Percentiles rank a stretch among this genome's conserved stretches.
These are phyloP conservation scores for Pulveroboletus sp. DNA, from an alignment of 768 basidiomycete genomes.

Conservation along the genomic window DNA sequence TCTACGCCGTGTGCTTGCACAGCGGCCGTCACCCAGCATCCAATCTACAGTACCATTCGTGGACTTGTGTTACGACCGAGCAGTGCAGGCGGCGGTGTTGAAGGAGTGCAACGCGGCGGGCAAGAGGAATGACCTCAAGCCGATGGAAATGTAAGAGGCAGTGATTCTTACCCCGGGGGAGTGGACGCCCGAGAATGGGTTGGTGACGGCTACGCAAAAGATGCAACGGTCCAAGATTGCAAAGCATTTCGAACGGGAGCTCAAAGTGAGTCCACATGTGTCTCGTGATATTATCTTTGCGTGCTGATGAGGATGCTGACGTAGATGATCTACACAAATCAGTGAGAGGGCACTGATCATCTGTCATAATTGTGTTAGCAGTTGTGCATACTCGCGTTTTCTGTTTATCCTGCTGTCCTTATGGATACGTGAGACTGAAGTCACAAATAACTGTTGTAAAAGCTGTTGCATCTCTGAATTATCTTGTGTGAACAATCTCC, in stretches of 20 bases:
- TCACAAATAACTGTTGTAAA: too few species aligned
- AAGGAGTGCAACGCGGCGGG: constrained; percentile 75
- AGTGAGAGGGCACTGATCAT: constrained; percentile 21
- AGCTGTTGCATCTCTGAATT: too few species aligned
- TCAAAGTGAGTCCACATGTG: constrained; percentile 41
- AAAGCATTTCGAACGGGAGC: constrained; percentile 57
- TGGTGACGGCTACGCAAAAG: constrained; percentile 91
- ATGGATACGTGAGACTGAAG: too few species aligned
- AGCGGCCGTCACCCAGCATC: constrained; percentile 26
- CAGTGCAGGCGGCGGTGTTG: constrained; percentile 57
- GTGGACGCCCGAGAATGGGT: constrained; percentile 88
- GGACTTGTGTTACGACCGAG: constrained; percentile 51
- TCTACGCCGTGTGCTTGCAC: constrained; percentile 54
- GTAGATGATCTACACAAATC: constrained; percentile 32
- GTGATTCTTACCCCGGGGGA: constrained; percentile 79
- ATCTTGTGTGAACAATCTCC: too few species aligned
- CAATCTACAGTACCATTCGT: constrained; percentile 40
- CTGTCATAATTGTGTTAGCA: too few species aligned
- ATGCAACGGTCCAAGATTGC: constrained; percentile 72
- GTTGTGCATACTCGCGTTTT: too few species aligned
- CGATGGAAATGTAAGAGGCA: constrained; percentile 69
- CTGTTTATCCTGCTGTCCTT: too few species aligned
- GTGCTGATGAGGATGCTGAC: neutral
- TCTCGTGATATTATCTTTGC: neutral
- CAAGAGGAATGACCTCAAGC: constrained; percentile 82